Evolutionary conservation across 202 grass and related monocot genomes (phyloP).

Genomic region (Cymbopogon flexuosus): DNA sequence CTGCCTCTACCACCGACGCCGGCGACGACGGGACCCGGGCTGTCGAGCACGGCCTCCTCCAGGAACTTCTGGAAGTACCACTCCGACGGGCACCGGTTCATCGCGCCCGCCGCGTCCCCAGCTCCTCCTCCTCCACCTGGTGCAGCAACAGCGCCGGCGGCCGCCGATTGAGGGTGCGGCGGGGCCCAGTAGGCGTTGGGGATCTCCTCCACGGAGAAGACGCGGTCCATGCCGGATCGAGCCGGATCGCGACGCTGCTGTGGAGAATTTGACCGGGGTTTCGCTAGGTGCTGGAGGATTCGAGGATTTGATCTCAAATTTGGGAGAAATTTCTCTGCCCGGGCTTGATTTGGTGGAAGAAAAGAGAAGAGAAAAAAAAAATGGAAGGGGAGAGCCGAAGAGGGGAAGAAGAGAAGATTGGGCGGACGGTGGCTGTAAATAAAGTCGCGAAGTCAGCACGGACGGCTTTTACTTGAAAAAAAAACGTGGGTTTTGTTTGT

Average conservation of each 20-base stretch:
- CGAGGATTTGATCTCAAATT: constrained; percentile 20
- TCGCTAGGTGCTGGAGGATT: constrained; percentile 1
- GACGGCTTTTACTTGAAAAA: not conserved
- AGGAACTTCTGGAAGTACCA: constrained; percentile 94
- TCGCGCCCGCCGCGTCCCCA: constrained; percentile 9
- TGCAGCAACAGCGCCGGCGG: not conserved
- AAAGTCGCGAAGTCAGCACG: not conserved
- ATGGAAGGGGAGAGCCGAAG: not conserved
- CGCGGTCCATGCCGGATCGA: constrained; percentile 50
- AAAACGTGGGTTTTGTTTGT: not conserved
- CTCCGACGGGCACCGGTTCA: constrained; percentile 73
- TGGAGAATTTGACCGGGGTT: not conserved
- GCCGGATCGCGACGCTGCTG: not conserved
- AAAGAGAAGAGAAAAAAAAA: not conserved
- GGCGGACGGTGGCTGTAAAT: not conserved
- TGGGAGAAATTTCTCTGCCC: not conserved
- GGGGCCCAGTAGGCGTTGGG: constrained; percentile 59
- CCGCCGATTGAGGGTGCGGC: constrained; percentile 20
- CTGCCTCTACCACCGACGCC: not conserved
- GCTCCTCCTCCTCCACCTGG: not conserved
- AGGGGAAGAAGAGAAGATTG: not conserved
- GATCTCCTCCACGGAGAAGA: constrained; percentile 85
- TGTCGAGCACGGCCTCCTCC: constrained; percentile 61
- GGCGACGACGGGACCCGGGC: not conserved
- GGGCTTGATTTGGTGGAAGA: not conserved